phyloP scores from a whole-genome alignment of 306 rosid species.

The Glycine soja region DNA sequence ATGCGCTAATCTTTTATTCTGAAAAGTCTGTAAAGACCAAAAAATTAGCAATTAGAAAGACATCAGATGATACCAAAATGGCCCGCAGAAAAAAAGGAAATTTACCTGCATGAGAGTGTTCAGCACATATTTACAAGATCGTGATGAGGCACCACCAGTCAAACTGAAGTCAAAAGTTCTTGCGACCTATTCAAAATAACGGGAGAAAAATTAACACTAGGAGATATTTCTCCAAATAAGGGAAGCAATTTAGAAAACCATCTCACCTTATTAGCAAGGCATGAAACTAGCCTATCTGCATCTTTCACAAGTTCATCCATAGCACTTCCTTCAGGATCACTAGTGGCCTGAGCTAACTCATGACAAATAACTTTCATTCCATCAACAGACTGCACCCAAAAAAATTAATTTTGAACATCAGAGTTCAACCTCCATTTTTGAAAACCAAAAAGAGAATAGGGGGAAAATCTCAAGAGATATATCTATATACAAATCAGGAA shows the following conservation, averaged over 20 bases:
- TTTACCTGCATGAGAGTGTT: conserved; percentile 98
- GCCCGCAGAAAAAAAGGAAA: not conserved
- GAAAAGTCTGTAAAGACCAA: conserved; percentile 75
- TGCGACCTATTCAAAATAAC: conserved; percentile 70
- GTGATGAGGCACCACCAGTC: conserved; percentile 93
- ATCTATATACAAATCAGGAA: not conserved
- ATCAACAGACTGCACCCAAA: conserved; percentile 85
- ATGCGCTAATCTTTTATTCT: conserved; percentile 90
- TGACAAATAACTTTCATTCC: conserved; percentile 99
- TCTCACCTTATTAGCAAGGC: conserved; percentile 88
- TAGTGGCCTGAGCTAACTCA: conserved; percentile 91
- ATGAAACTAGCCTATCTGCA: conserved; percentile 92
- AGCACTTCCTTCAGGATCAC: conserved; percentile 89
- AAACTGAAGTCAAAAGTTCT: conserved; percentile 98
- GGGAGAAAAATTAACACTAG: not conserved
- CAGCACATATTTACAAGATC: conserved; percentile 98
- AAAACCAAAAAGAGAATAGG: not conserved
- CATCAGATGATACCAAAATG: conserved; percentile 28
- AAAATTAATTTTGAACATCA: conserved; percentile 43
- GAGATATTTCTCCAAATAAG: not conserved
- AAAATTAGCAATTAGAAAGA: conserved; percentile 19
- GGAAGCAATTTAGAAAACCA: not conserved
- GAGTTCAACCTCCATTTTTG: conserved; percentile 23
- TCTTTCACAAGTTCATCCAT: conserved; percentile 91
- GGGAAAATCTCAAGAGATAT: not conserved